Evolutionary conservation across 2,329 filamentous ascomycete species (phyloP).

Genomic region (Calonectria henricotiae): DNA sequence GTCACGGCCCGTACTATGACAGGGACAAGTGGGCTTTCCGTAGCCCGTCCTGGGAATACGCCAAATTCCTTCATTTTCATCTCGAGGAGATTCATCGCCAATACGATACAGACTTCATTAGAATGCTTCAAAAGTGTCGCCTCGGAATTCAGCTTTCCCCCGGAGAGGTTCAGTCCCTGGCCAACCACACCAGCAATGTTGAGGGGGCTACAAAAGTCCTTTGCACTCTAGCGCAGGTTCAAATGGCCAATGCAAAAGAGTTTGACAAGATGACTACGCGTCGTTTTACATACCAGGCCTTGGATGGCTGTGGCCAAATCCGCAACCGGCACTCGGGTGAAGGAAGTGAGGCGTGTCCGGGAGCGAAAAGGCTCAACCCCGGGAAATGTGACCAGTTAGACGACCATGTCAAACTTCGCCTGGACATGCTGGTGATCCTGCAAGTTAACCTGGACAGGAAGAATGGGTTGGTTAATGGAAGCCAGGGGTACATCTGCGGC

Average conservation of each 20-base stretch:
- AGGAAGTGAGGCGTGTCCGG: background rate
- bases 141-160: conserved; percentile 61
- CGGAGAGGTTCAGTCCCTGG: conserved; percentile 61
- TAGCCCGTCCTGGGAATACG: conserved; percentile 70
- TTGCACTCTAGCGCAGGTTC: conserved; percentile 35
- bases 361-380: conserved; percentile 10
- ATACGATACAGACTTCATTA: conserved; percentile 68
- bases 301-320: conserved; percentile 36
- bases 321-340: background rate
- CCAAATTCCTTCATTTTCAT: conserved; percentile 69
- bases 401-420: conserved; percentile 32
- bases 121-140: conserved; percentile 71
- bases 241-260: conserved; percentile 21
- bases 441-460: conserved; percentile 46
- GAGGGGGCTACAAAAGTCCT: conserved; percentile 45
- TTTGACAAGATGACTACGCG: conserved; percentile 38
- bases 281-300: conserved; percentile 22
- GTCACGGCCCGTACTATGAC: conserved; percentile 61
- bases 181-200: conserved; percentile 63
- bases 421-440: conserved; percentile 47
- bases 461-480: conserved; percentile 47
- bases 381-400: conserved; percentile 41
- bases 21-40: conserved; percentile 75
- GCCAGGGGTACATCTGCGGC: conserved; percentile 49
- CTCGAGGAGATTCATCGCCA: conserved; percentile 73